A percentile compares a stretch with the other conserved stretches of the same genome.
Conservation (phyloP, 2,329 filamentous ascomycete genomes). For the Xylaria polymorpha region DNA sequence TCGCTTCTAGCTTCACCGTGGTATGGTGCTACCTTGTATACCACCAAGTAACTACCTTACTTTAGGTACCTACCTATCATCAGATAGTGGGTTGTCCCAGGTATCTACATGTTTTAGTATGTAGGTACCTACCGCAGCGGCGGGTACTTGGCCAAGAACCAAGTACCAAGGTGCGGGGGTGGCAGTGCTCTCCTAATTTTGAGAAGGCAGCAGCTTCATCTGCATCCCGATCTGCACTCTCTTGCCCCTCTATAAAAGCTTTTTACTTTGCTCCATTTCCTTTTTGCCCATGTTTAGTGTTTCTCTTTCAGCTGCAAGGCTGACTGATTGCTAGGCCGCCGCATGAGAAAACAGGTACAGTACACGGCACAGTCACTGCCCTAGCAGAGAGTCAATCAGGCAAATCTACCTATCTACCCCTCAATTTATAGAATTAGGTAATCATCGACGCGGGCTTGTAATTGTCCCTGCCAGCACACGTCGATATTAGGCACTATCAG, state of each 20-base stretch:
- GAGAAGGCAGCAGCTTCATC: conserved; percentile 1
- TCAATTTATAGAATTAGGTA: too few relatives aligned
- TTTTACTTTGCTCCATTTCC: background rate
- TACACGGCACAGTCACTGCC: background rate
- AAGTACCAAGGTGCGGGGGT: background rate
- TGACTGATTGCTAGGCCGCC: background rate
- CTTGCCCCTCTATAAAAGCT: background rate
- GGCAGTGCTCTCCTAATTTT: conserved; percentile 3
- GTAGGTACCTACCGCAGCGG: background rate
- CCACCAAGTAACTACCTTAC: background rate
- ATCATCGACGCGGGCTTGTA: too few relatives aligned
- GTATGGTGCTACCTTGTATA: background rate
- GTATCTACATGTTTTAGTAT: background rate
- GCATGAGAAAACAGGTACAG: background rate
- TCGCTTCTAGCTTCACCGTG: background rate
- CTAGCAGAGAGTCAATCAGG: background rate
- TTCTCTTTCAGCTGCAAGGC: background rate
- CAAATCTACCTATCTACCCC: too few relatives aligned
- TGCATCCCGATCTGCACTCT: background rate
- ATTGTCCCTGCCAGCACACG: too few relatives aligned
- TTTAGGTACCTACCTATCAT: too few relatives aligned
- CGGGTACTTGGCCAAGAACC: background rate
- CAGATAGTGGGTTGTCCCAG: background rate
- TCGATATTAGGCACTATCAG: background rate
- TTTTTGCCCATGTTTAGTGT: background rate